A percentile compares a stretch with the other conserved stretches of the same genome.
Evolutionary conservation across 1,139 yeast species (phyloP).

Genomic region (Blastobotrys buckinghamii): DNA sequence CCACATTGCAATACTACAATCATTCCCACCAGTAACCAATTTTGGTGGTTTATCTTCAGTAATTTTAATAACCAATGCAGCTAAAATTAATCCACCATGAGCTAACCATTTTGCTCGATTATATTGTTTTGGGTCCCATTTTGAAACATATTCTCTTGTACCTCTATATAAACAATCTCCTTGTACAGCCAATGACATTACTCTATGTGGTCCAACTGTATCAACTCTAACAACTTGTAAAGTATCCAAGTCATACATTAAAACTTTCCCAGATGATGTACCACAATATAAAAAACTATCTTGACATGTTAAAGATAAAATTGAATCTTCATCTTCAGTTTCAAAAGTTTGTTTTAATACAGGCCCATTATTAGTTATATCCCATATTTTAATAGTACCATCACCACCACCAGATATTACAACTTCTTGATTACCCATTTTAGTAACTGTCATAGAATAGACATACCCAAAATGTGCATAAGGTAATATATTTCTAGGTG

Average conservation of each 20-base stretch:
- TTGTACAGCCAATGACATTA: constrained; percentile 48
- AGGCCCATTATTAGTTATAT: constrained; percentile 19
- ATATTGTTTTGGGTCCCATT: constrained; percentile 30
- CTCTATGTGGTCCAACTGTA: constrained; percentile 43
- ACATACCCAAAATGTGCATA: constrained; percentile 93
- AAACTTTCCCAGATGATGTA: constrained; percentile 60
- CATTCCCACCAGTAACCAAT: constrained; percentile 55
- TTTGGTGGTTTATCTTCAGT: constrained; percentile 6
- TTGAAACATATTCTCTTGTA: constrained; percentile 35
- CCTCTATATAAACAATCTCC: constrained; percentile 52
- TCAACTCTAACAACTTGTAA: constrained; percentile 54
- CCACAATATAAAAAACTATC: constrained; percentile 76
- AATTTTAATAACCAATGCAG: constrained; percentile 22
- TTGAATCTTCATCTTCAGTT: constrained; percentile 47
- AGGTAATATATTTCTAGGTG: constrained; percentile 54
- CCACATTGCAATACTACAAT: constrained; percentile 57
- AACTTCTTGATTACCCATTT: constrained; percentile 34
- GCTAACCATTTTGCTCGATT: constrained; percentile 31
- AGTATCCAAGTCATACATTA: constrained; percentile 81
- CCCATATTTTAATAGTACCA: constrained; percentile 78
- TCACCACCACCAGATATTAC: constrained; percentile 83
- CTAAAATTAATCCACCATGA: constrained; percentile 31
- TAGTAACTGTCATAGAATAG: constrained; percentile 53
- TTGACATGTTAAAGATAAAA: constrained; percentile 57
- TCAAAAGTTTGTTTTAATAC: constrained; percentile 43